Percentiles rank a stretch among this genome's conserved stretches.
Conservation (phyloP, 306 rosid species). For the Quercus suber region DNA sequence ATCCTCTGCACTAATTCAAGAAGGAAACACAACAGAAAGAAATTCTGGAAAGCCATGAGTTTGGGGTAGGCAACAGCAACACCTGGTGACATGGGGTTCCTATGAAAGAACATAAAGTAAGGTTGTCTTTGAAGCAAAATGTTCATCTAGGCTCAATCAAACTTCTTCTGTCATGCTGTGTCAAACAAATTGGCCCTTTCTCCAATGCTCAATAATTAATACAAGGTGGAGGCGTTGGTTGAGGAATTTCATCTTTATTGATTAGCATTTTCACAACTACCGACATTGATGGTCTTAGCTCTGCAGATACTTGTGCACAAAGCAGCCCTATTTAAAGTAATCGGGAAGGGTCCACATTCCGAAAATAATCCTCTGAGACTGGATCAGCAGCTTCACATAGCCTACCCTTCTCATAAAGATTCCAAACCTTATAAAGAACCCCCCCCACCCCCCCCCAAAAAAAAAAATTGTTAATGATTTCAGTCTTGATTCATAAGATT, state of each 20-base stretch:
- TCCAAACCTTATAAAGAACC: constrained; percentile 33
- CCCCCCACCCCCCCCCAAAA: too few species aligned
- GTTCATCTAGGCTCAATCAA: constrained; percentile 41
- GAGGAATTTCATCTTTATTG: constrained; percentile 28
- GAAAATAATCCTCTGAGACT: constrained; percentile 21
- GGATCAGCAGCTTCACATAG: constrained; percentile 36
- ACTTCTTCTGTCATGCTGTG: constrained; percentile 35
- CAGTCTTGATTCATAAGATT: not conserved
- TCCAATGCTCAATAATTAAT: constrained; percentile 19
- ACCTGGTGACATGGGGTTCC: not conserved
- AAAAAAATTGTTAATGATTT: too few species aligned
- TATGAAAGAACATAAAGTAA: not conserved
- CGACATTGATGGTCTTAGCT: constrained; percentile 47
- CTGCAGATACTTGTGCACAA: constrained; percentile 51
- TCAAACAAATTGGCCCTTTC: not conserved
- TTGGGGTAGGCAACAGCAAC: not conserved
- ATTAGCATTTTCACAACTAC: constrained; percentile 38
- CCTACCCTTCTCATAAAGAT: constrained; percentile 29
- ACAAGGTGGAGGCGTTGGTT: constrained; percentile 47
- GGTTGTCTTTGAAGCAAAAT: not conserved
- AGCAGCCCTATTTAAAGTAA: constrained; percentile 48
- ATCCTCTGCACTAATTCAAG: not conserved
- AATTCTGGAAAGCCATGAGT: not conserved
- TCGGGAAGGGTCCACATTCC: constrained; percentile 29
- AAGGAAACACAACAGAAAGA: too few species aligned